Evolutionary conservation across 257 asterid genomes (phyloP).

Genomic region (Przewalskia tangutica): DNA sequence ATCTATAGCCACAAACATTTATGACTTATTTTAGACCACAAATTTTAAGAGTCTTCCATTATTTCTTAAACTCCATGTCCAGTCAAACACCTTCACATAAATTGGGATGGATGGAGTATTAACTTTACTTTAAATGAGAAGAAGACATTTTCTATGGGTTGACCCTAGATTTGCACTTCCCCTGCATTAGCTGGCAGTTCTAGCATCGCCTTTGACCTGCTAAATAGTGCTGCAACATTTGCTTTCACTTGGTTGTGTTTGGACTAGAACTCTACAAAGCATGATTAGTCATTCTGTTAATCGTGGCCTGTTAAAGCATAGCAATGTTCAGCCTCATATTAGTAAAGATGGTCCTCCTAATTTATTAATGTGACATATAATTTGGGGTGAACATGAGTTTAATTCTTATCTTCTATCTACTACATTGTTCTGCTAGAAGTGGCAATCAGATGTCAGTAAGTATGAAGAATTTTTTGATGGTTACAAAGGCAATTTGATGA

Average conservation of each 20-base stretch:
- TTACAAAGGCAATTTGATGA: no score
- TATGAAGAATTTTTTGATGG: background rate
- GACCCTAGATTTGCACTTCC: background rate
- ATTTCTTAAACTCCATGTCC: no score
- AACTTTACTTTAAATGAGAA: background rate
- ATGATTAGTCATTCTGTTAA: background rate
- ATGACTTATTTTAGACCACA: no score
- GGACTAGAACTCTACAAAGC: background rate
- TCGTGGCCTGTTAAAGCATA: background rate
- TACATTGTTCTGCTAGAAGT: background rate
- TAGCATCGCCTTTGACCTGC: background rate
- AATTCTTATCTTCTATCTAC: background rate
- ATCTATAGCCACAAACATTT: no score
- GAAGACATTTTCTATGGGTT: background rate
- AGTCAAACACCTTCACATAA: no score
- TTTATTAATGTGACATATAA: background rate
- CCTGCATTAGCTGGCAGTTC: background rate
- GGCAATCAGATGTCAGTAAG: background rate
- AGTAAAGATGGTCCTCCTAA: background rate
- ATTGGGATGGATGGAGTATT: background rate
- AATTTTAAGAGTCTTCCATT: no score
- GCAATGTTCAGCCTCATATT: background rate
- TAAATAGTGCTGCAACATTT: background rate
- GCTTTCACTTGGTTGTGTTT: background rate
- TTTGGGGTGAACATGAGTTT: background rate